These are phyloP conservation scores for Trichoderma citrinoviride DNA, from an alignment of 2,329 filamentous ascomycete species.

Conservation along the genomic window DNA sequence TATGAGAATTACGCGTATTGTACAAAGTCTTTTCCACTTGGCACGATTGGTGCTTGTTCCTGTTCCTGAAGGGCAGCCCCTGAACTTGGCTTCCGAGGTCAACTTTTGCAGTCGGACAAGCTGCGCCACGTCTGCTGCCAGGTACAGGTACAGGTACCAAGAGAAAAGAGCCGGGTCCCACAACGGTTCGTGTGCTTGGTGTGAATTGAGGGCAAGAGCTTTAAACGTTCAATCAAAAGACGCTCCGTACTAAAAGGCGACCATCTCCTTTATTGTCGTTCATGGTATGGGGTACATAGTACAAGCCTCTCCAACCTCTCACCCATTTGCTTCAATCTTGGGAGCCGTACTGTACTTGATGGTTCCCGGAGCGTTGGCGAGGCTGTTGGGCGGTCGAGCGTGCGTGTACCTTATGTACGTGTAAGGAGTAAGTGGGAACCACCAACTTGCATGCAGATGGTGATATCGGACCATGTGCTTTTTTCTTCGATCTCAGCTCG, in stretches of 20 bases:
- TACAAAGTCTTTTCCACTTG: no score
- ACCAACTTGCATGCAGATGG: constrained; percentile 1
- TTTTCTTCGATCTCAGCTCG: constrained; percentile 7
- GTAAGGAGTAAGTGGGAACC: neutral
- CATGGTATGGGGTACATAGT: neutral
- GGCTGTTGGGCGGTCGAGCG: neutral
- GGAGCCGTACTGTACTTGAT: neutral
- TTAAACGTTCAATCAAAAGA: neutral
- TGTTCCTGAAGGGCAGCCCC: constrained; percentile 7
- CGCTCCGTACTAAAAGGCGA: neutral
- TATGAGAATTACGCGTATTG: no score
- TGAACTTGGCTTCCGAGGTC: constrained; percentile 13
- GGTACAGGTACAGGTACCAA: neutral
- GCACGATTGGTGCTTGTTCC: neutral
- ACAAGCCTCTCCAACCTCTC: neutral
- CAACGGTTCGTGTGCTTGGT: constrained; percentile 1
- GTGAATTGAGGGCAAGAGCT: neutral
- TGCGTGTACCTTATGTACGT: neutral
- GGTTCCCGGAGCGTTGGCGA: neutral
- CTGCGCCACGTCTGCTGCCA: constrained; percentile 13
- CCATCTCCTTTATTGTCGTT: neutral
- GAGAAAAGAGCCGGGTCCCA: neutral
- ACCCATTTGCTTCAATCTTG: neutral
- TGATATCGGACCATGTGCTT: constrained; percentile 10
- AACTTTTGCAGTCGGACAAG: constrained; percentile 7